Evolutionary conservation across 805 yeast genomes (phyloP), one percentile per base, ranked within the genome.

Genomic region (Yamadazyma scolyti): DNA sequence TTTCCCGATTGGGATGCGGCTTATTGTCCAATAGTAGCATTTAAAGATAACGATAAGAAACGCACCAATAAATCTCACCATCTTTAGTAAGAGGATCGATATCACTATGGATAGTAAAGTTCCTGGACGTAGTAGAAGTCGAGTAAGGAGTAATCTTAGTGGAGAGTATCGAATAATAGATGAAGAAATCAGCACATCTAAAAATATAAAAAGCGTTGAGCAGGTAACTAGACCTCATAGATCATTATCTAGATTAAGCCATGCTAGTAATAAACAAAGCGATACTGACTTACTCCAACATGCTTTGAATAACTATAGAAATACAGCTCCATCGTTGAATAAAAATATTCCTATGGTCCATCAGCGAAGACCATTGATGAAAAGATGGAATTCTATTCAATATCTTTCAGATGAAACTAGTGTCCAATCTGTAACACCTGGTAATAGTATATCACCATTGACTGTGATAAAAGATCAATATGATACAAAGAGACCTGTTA

Each of bases 391-490:
- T 20, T 32, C 39, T 3, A 30, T 39, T 11, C 44, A 40, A 19
- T 37, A 39, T 21, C 26, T 36, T 13, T 4, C 30, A 9, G 4
- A 16, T n/a, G 23, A 20, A 3, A 21, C 17, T 10, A 24, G 15
- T 5, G 16, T 21, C 14, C 20, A 19, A 19, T 10, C 21, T 10
- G 17, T 7, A 16, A 21, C 10, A 8, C 19, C 22, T 7, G 16
- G 25, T 10, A 34, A 27, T 24, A 48, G 54, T 25, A 25, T 51
- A 2, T 54, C 59, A 2, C 60, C 61, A 2, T 42, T 56, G 25
- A 52, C 59, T 0, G 53, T 54, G 8, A 34, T 55, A 12, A 35
- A 44, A 24, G 61, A 56, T 25, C 45, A 48, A 25, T 55, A 54
- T 31, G 41, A 55, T 30, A 53, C 50, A 12, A 45, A 27, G 30